These are phyloP conservation scores for Neurospora crassa DNA, from an alignment of 2,329 filamentous ascomycete genomes.

Conservation along the genomic window DNA sequence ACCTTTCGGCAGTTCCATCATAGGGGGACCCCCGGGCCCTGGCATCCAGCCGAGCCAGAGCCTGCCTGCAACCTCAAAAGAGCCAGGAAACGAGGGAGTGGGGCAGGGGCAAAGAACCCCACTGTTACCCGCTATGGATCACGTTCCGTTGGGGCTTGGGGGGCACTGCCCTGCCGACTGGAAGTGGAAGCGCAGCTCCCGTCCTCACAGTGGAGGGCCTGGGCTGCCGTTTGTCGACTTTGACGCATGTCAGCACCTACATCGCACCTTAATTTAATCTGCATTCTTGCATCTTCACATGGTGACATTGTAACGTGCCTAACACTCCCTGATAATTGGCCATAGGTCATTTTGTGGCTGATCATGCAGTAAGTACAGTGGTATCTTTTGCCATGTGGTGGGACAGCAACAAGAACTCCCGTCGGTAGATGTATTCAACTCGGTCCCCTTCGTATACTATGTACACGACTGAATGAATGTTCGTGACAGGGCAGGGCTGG, in stretches of 20 bases:
- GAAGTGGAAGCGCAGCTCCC: neutral
- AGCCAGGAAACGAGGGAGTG: neutral
- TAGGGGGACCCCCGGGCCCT: neutral
- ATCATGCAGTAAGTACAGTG: neutral
- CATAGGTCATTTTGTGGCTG: neutral
- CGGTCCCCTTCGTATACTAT: neutral
- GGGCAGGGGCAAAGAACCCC: neutral
- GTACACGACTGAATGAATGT: no score
- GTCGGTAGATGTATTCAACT: neutral
- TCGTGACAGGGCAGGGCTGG: neutral
- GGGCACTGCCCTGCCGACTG: neutral
- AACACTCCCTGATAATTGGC: neutral
- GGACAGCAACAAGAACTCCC: neutral
- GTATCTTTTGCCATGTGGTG: neutral
- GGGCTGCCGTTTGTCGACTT: neutral
- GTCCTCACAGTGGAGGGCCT: neutral
- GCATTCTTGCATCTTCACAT: no score
- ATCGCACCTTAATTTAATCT: no score
- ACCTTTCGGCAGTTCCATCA: neutral
- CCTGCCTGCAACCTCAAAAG: neutral
- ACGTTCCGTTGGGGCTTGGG: neutral
- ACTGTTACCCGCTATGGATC: conserved; percentile 4
- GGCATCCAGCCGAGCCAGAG: neutral
- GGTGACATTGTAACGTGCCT: no score
- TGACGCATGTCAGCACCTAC: no score